phyloP scores from a whole-genome alignment of 2,329 filamentous ascomycete species.

The Aureobasidium sp. region DNA sequence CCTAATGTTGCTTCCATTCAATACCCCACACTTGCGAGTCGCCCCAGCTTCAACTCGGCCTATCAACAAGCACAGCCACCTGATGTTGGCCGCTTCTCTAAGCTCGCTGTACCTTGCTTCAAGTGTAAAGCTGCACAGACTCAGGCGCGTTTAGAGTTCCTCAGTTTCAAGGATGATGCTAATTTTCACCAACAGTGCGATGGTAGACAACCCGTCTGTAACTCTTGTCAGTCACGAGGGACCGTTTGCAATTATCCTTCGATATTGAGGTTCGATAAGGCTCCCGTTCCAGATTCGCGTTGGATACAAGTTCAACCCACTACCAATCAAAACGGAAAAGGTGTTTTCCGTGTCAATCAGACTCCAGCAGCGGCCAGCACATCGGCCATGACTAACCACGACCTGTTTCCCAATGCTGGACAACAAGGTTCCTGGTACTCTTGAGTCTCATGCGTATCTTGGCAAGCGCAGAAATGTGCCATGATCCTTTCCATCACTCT shows the following conservation, averaged over 20 bases:
- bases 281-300: conserved; percentile 10
- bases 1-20: not conserved
- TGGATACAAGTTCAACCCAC: conserved; percentile 15
- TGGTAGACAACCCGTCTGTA: conserved; percentile 12
- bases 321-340: not conserved
- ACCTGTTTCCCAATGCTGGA: not conserved
- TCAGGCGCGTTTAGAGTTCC: not conserved
- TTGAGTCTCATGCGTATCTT: not conserved
- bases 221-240: conserved; percentile 7
- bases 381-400: not conserved
- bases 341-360: conserved; percentile 13
- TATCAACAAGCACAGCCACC: not conserved
- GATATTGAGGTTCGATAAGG: conserved; percentile 15
- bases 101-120: conserved; percentile 15
- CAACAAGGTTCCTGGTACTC: not conserved
- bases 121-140: conserved; percentile 15
- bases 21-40: not conserved
- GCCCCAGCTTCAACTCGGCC: not conserved
- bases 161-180: not conserved
- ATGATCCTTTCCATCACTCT: not conserved
- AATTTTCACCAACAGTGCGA: conserved; percentile 1
- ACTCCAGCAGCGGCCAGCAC: not conserved
- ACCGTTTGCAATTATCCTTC: conserved; percentile 17
- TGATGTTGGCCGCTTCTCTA: conserved; percentile 15
- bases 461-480: not conserved